Evolutionary conservation across 2,329 filamentous ascomycete genomes (phyloP).

Genomic region (Rhexocercosporidium sp.): DNA sequence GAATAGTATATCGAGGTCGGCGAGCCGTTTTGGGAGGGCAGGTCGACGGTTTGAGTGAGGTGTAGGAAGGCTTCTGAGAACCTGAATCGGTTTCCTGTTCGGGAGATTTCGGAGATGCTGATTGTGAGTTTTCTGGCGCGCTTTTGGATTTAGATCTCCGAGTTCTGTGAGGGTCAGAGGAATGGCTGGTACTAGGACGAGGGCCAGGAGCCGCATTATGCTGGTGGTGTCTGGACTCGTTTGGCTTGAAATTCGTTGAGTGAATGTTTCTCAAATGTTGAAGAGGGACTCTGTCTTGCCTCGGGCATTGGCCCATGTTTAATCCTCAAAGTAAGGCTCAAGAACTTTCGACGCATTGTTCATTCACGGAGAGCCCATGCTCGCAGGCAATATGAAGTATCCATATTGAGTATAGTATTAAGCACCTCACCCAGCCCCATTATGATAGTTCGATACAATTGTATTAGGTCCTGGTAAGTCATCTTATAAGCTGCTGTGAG

Average conservation of each 20-base stretch:
- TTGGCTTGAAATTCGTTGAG: neutral
- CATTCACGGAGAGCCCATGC: too few relatives aligned
- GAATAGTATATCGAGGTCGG: conserved; percentile 53
- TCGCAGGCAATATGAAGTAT: neutral
- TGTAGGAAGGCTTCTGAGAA: conserved; percentile 54
- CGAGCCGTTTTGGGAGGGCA: conserved; percentile 40
- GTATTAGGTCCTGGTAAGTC: neutral
- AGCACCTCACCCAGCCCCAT: neutral
- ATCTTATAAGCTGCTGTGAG: neutral
- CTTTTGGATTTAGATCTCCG: neutral
- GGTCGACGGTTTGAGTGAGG: conserved; percentile 48
- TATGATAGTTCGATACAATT: neutral
- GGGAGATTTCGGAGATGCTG: conserved; percentile 33
- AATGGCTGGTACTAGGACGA: neutral
- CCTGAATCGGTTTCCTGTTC: conserved; percentile 54
- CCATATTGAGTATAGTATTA: neutral
- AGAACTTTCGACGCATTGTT: too few relatives aligned
- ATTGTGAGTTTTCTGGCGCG: conserved; percentile 28
- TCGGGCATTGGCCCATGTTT: too few relatives aligned
- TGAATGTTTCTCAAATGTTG: too few relatives aligned
- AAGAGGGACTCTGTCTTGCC: too few relatives aligned
- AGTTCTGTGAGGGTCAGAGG: neutral
- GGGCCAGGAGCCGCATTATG: neutral
- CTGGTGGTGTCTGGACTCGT: neutral
- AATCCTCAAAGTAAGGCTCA: too few relatives aligned